Evolutionary conservation across 2,329 filamentous ascomycete genomes (phyloP).

Genomic region (Dissoconium aciculare): DNA sequence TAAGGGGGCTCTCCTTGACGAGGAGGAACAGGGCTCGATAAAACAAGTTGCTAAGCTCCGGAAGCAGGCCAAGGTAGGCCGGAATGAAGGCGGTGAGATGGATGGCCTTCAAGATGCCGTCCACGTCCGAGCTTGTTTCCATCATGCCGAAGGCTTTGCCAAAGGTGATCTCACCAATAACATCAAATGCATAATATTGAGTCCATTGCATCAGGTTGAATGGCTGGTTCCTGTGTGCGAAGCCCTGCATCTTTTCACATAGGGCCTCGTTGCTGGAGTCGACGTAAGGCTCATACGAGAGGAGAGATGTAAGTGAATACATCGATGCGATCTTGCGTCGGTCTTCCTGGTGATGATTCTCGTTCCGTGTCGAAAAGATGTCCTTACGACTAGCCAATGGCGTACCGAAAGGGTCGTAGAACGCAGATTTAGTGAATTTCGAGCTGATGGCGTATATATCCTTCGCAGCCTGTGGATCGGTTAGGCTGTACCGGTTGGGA

Average conservation of each 20-base stretch:
- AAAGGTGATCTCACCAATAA: conserved; percentile 26
- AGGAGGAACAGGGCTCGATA: no score
- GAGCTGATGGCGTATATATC: conserved; percentile 12
- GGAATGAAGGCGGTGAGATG: background rate
- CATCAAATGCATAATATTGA: conserved; percentile 29
- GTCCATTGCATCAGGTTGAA: conserved; percentile 14
- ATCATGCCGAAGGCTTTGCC: conserved; percentile 21
- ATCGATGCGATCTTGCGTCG: conserved; percentile 12
- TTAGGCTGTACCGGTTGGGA: conserved; percentile 13
- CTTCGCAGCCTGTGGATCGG: conserved; percentile 9
- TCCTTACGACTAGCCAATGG: conserved; percentile 9
- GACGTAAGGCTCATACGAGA: conserved; percentile 14
- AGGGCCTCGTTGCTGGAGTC: conserved; percentile 10
- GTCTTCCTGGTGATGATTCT: conserved; percentile 10
- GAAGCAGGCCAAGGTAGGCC: no score
- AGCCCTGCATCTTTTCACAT: conserved; percentile 7
- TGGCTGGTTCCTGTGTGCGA: conserved; percentile 4
- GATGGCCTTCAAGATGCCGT: background rate
- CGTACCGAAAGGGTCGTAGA: conserved; percentile 11
- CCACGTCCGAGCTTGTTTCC: background rate
- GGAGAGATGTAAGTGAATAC: conserved; percentile 14
- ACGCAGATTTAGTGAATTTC: conserved; percentile 15
- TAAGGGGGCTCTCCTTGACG: no score
- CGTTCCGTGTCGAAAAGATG: conserved; percentile 9
- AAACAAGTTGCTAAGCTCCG: no score